Evolutionary conservation across 2,329 filamentous ascomycete genomes (phyloP).

Genomic region (Aspergillus spinulosporus): DNA sequence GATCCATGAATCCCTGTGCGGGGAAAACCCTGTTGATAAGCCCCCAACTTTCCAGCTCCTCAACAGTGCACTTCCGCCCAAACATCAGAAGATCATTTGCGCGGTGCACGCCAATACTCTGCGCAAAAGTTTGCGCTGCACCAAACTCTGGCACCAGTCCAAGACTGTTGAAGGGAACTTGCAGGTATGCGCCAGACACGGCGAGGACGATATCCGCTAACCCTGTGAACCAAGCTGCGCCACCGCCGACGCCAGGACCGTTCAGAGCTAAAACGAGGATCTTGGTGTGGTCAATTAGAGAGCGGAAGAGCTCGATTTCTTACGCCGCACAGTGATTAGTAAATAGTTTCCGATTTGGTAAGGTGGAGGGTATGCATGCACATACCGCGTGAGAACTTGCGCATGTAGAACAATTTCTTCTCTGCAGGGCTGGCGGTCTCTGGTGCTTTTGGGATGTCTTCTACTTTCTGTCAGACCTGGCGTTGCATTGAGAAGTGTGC

Average conservation of each 20-base stretch:
- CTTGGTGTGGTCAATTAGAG: conserved; percentile 53
- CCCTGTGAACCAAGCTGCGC: conserved; percentile 54
- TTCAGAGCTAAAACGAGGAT: conserved; percentile 54
- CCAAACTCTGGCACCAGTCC: conserved; percentile 54
- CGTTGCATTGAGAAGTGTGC: no score
- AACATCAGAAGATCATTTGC: conserved; percentile 58
- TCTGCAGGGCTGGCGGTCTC: neutral
- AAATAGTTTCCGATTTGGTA: no score
- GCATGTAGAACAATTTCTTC: conserved; percentile 15
- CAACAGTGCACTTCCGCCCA: conserved; percentile 46
- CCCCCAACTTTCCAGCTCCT: conserved; percentile 48
- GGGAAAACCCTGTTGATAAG: conserved; percentile 51
- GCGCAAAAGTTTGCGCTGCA: conserved; percentile 48
- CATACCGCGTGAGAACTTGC: conserved; percentile 8
- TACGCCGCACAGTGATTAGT: neutral
- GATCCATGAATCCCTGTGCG: conserved; percentile 42
- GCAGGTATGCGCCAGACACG: conserved; percentile 46
- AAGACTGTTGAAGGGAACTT: conserved; percentile 52
- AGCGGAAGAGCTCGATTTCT: conserved; percentile 39
- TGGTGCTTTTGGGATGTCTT: neutral
- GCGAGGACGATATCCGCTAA: conserved; percentile 53
- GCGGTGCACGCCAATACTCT: conserved; percentile 52
- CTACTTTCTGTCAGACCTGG: neutral
- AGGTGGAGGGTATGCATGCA: no score
- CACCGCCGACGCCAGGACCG: conserved; percentile 52